phyloP scores from a whole-genome alignment of 305 asterid genomes.

The Coffea humblotiana region DNA sequence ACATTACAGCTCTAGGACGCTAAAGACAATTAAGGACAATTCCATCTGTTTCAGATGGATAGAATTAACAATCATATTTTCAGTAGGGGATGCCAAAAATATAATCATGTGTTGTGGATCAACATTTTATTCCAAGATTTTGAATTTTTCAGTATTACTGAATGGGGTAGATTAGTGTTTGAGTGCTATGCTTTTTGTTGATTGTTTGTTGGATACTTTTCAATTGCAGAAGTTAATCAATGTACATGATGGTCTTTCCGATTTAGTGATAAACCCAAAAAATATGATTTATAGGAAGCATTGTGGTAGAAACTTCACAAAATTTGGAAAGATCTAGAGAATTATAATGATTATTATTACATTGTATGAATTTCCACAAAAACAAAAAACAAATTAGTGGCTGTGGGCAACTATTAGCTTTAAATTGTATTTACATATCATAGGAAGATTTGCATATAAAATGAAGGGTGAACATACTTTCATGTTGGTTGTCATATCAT shows the following conservation, averaged over 20 bases:
- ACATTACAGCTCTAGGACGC: no score
- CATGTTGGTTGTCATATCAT: neutral
- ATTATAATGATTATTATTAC: neutral
- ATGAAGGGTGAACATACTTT: neutral
- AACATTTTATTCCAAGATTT: neutral
- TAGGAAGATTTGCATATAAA: neutral
- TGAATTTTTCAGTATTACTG: neutral
- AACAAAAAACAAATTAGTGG: no score
- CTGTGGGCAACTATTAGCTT: neutral
- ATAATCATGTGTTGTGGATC: neutral
- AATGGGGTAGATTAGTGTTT: neutral
- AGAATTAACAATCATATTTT: neutral
- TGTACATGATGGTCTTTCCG: neutral
- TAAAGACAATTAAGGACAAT: no score
- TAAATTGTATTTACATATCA: neutral
- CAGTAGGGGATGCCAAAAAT: neutral
- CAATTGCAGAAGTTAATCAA: neutral
- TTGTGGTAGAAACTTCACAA: neutral
- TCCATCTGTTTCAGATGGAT: no score
- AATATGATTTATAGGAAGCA: neutral
- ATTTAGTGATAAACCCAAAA: neutral
- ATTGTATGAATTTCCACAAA: neutral
- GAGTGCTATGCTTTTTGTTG: neutral
- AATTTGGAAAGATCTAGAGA: neutral
- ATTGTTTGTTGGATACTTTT: neutral